phyloP scores from a whole-genome alignment of 495 filamentous ascomycete species.

The Daldinia vernicosa region DNA sequence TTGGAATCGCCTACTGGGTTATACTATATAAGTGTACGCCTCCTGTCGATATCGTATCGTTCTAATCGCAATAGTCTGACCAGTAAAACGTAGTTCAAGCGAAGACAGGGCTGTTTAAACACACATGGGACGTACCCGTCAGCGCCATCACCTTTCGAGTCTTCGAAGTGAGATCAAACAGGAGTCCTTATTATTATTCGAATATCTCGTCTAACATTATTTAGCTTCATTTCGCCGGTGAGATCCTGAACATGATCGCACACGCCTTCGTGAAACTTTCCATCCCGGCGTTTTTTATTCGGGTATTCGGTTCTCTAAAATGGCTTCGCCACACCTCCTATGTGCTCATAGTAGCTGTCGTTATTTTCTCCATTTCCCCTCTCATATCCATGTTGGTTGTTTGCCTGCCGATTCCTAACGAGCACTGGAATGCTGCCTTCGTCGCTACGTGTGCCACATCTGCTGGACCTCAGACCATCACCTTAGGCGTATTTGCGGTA shows the following conservation, averaged over 20 bases:
- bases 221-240: background rate
- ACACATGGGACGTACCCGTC: slow-evolving; percentile 2
- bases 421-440: background rate
- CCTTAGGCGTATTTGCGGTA: background rate
- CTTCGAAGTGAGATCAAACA: background rate
- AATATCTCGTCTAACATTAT: background rate
- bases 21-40: background rate
- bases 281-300: background rate
- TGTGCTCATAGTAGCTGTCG: background rate
- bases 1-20: slow-evolving; percentile 4
- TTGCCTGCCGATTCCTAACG: background rate
- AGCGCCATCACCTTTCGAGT: background rate
- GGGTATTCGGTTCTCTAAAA: background rate
- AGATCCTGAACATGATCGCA: background rate
- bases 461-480: background rate
- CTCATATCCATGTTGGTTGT: background rate
- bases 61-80: background rate
- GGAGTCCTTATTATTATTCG: too few relatives aligned
- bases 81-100: background rate
- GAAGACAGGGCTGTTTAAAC: background rate
- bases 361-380: background rate
- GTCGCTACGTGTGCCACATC: background rate
- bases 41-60: background rate
- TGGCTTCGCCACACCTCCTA: background rate
- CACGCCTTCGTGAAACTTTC: background rate